Base-by-base conservation (phyloP, 345 rosid species). In the Dovyalis caffra region DNA sequence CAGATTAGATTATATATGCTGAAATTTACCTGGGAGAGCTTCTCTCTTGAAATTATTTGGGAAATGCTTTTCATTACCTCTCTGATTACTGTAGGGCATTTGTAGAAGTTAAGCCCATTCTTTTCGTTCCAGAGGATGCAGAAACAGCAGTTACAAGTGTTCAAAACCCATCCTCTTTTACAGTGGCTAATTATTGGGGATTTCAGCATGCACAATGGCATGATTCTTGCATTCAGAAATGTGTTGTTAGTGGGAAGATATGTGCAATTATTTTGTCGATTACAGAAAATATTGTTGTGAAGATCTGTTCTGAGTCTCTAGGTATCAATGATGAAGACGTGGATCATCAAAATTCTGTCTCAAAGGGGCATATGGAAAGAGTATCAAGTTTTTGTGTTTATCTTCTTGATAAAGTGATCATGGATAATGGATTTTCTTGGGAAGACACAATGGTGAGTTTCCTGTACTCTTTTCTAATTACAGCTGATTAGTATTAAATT, bases 31-130 rank as follows among this genome's bases (percentile, higher is more conserved):
- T 33, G 23, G 32, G 18, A 32, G 34, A 20, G 64, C 43, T 40
- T 63, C 34, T 72, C 6, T 69, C 20, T 68, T 62, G 78, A 47
- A n/a, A n/a, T n/a, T n/a, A n/a, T n/a, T n/a, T n/a, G n/a, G n/a
- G n/a, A n/a, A 29, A 38, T 74, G 74, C 57, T 57, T 26, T 68
- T 49, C 45, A 26, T 43, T 38, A 21, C n/a, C 26, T 53, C 53
- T 63, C 81, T 61, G 64, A 64, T 62, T 71, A 60, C 83, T 85
- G 79, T 87, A 95, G 99, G 56, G 93, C 98, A 31, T 84, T 87
- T 71, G 92, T 95, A 76, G 99, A 95, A 88, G 84, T 93, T 71
- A 95, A 95, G 82, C 98, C 99, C 53, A 68, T 89, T 51, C 90
- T 95, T 38, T 88, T 89, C 75, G 89, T 88, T 31, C 66, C 82